Base-by-base conservation (phyloP, 169 alveolate genomes). In the Plasmodium berghei region DNA sequence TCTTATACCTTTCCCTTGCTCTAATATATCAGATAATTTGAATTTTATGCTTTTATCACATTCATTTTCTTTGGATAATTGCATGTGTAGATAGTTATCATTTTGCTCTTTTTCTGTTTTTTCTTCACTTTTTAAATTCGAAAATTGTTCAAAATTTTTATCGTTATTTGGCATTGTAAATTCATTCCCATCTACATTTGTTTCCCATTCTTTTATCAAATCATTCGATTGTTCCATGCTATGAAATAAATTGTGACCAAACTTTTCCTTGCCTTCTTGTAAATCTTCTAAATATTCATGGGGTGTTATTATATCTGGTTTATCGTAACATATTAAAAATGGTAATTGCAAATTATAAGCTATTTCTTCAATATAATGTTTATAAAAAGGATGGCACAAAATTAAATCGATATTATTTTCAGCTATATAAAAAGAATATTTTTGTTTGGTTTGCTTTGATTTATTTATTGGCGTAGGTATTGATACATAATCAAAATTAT, bases 351-450 rank as follows among this genome's bases (percentile, higher is more conserved):
- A 58, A 48, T 83, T 66, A 9, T 67, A 72, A 0, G 90, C 40
- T 56, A 83, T 83, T 69, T 83, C 90, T 58, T 83, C 90, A 26
- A 83, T 83, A 48, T 67, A 83, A 69, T 83, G 90, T 49, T 83
- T 83, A 52, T 83, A 83, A 46, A 83, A 83, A 42, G 90, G 90
- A 83, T 83, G 90, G n/a, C 90, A 67, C 45, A 83, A 72, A 54
- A 83, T 83, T 83, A 83, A 83, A 55, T 67, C 85, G 10, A 58
- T 83, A 20, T 83, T 83, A 83, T 83, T 83, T 58, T 83, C 85
- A 42, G 90, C 26, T 69, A 83, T 67, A 48, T 55, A 83, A 69
- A 83, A 83, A 28, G 90, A 69, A 83, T 83, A 83, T 56, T 56
- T 67, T 14, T 83, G 83, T 61, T 83, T 83, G 56, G 42, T 83